phyloP scores from a whole-genome alignment of 164 flowering plant genomes.

The Amborella trichopoda region DNA sequence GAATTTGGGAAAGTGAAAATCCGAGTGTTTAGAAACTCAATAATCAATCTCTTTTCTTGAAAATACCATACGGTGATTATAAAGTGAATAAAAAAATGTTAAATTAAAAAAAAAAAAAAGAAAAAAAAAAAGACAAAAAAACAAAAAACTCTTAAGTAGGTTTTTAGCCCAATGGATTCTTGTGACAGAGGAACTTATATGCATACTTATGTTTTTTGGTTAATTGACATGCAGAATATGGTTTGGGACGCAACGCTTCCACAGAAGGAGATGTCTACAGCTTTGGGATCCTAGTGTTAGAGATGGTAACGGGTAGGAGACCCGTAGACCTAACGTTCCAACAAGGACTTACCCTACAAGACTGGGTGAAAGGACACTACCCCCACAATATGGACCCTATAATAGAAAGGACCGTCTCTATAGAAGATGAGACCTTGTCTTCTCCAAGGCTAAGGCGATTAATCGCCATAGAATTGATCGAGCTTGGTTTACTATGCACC shows the following conservation, averaged over 20 bases:
- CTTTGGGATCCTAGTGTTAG: slow-evolving; percentile 68
- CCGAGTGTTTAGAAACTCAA: too few relatives aligned
- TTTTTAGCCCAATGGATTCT: too few relatives aligned
- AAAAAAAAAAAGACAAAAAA: too few relatives aligned
- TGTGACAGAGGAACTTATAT: too few relatives aligned
- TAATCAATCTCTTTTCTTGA: too few relatives aligned
- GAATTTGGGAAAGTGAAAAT: too few relatives aligned
- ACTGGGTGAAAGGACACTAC: slow-evolving; percentile 62
- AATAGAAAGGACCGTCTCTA: slow-evolving; percentile 27
- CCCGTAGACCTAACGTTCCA: slow-evolving; percentile 59
- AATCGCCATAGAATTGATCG: slow-evolving; percentile 54
- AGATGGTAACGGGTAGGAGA: slow-evolving; percentile 56
- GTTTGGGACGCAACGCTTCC: slow-evolving; percentile 67
- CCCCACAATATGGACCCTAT: slow-evolving; percentile 43
- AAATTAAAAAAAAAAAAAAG: too few relatives aligned
- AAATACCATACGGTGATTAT: too few relatives aligned
- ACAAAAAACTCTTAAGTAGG: too few relatives aligned
- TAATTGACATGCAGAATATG: slow-evolving; percentile 83
- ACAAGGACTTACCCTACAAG: slow-evolving; percentile 54
- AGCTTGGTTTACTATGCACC: slow-evolving; percentile 75
- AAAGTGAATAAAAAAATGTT: too few relatives aligned
- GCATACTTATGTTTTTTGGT: too few relatives aligned
- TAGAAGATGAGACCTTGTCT: slow-evolving; percentile 5
- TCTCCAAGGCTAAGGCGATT: slow-evolving; percentile 21
- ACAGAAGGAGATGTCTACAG: slow-evolving; percentile 83